A percentile compares a stretch with the other conserved stretches of the same genome.
These are phyloP conservation scores for Linnemannia exigua DNA, from an alignment of 192 early-diverging fungal species.

Conservation along the genomic window DNA sequence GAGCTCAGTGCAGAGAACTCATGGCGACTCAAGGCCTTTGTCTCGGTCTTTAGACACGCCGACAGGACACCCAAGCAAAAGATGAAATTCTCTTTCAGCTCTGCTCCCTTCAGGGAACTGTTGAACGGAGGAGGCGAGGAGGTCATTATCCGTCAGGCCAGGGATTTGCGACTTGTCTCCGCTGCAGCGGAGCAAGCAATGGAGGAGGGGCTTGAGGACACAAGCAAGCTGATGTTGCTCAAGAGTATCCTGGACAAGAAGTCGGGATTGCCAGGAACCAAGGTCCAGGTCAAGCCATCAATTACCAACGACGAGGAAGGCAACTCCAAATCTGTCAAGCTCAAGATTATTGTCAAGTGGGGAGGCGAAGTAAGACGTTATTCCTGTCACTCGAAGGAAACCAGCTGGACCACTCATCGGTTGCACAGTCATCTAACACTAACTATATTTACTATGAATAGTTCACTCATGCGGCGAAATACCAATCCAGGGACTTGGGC, in stretches of 20 bases:
- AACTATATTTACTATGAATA: conserved; percentile 18
- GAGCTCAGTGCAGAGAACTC: conserved; percentile 81
- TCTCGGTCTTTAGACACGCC: conserved; percentile 94
- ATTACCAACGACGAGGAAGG: conserved; percentile 69
- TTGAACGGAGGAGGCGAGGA: conserved; percentile 79
- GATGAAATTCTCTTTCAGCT: conserved; percentile 87
- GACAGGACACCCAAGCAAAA: conserved; percentile 99
- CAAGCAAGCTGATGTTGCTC: conserved; percentile 72
- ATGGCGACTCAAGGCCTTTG: conserved; percentile 94
- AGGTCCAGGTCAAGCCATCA: conserved; percentile 91
- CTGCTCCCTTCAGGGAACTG: conserved; percentile 78
- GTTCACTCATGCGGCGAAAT: conserved; percentile 94
- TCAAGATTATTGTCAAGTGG: conserved; percentile 98
- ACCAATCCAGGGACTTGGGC: conserved; percentile 93
- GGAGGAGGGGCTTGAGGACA: conserved; percentile 67
- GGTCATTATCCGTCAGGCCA: conserved; percentile 82
- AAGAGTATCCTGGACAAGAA: conserved; percentile 86
- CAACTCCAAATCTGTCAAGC: conserved; percentile 67
- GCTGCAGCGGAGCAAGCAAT: conserved; percentile 71
- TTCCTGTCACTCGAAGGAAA: background rate
- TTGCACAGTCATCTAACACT: background rate
- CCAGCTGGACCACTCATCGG: background rate
- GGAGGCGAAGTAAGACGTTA: conserved; percentile 79
- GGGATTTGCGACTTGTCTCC: conserved; percentile 76
- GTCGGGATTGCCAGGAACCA: conserved; percentile 86